Evolutionary conservation across 306 rosid genomes (phyloP), one percentile per base, ranked within the genome.

Genomic region (Carpinus viminea): DNA sequence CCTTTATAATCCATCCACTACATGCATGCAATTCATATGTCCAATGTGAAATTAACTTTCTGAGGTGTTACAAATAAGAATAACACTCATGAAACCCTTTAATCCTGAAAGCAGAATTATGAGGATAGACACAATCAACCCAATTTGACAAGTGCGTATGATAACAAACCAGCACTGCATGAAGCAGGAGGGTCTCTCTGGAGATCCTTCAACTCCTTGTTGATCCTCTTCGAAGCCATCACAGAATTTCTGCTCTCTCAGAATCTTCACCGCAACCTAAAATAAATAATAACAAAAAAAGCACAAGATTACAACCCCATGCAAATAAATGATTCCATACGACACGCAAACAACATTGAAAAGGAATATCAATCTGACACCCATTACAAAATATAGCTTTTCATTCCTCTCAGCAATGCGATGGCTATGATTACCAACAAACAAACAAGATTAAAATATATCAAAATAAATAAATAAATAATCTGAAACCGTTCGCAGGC

Each of bases 141-240:
- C 43, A 13, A 61, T 20, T 2, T 1, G 60, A 62, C 52, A 12
- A 36, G 62, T 69, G 51, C 8, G 13, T 38, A 31, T 0, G 71
- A 54, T 9, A 16, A n/a, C 41, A 45, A 74, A 86, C 89, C 89
- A 20, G 89, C 87, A 80, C 87, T 86, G 87, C 89, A 86, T 64
- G 87, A 86, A 28, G 83, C 83, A 8, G 89, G 89, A 18, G 89
- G 87, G 46, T 86, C 89, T 41, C 83, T 83, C 81, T 86, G 87
- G 11, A 86, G 81, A 79, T 86, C 89, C 81, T 86, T 86, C 85
- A 83, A 74, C 76, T 86, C 89, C 85, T 86, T 86, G 80, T 81
- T 78, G 73, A 86, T 86, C 76, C 89, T 57, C 59, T 83, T 86
- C 0, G 89, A 86, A 12, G 89, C 89, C 89, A 86, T 86, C 66